Percentiles rank a stretch among this genome's conserved stretches.
Conservation (phyloP, 2,329 filamentous ascomycete species). For the Claviceps monticola region DNA sequence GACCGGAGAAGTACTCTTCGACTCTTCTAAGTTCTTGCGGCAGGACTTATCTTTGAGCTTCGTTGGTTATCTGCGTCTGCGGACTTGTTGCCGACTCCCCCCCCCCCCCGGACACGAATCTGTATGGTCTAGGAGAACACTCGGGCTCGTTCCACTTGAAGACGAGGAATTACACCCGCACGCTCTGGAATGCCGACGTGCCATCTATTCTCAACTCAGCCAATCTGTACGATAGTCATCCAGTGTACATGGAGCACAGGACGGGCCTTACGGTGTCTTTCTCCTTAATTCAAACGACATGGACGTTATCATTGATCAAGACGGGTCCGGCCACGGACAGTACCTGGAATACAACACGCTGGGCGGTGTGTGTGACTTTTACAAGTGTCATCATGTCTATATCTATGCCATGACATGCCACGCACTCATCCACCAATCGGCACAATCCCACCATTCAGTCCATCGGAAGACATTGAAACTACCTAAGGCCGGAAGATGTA, state of each 20-base stretch:
- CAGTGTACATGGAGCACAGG: slow-evolving; percentile 63
- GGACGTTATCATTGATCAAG: slow-evolving; percentile 61
- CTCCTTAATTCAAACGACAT: slow-evolving; percentile 62
- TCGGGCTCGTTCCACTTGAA: slow-evolving; percentile 52
- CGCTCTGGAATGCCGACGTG: slow-evolving; percentile 55
- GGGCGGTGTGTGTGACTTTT: slow-evolving; percentile 63
- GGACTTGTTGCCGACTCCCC: slow-evolving; percentile 46
- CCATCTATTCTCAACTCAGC: slow-evolving; percentile 43
- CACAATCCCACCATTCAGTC: too few relatives aligned
- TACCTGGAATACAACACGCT: slow-evolving; percentile 70
- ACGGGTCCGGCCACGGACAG: slow-evolving; percentile 35
- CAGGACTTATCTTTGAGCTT: slow-evolving; percentile 54
- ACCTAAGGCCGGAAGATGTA: too few relatives aligned
- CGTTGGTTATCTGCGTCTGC: slow-evolving; percentile 59
- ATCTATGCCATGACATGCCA: too few relatives aligned
- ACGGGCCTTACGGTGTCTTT: slow-evolving; percentile 53
- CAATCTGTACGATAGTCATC: slow-evolving; percentile 62
- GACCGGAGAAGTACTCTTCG: slow-evolving; percentile 40
- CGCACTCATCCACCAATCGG: too few relatives aligned
- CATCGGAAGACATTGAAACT: too few relatives aligned
- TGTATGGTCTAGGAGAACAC: slow-evolving; percentile 67
- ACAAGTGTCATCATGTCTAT: slow-evolving; percentile 14
- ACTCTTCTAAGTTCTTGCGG: slow-evolving; percentile 39
- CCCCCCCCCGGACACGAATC: slow-evolving; percentile 42
- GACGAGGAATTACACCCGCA: slow-evolving; percentile 53